Base-by-base conservation (phyloP, 345 rosid species). In the Brassica carinata region DNA sequence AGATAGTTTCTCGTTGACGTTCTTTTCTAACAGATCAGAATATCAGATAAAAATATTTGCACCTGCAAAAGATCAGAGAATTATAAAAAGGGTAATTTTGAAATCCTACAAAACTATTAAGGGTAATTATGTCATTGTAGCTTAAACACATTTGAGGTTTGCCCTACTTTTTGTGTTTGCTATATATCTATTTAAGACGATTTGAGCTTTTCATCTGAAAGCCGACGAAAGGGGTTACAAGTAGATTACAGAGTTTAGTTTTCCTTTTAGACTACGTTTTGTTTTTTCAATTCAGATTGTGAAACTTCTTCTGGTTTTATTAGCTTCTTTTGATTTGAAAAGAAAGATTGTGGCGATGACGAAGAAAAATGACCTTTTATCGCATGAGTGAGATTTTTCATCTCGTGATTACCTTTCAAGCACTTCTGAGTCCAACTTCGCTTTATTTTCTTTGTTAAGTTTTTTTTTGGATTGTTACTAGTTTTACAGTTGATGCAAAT, bases 1-100 rank as follows among this genome's bases (percentile, higher is more conserved):
- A 7, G 75, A 55, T 62, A 76, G 81, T 88, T 92, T 94, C 76
- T 85, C 80, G 63, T 78, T 80, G 43, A 91, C 85, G 90, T 86
- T 30, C 34, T 75, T 59, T 90, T 92, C 26, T 90, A 23, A 23
- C 26, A 23, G 26, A 23, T 23, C 26, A 23, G 26, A 23, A 23
- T 1, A 23, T 23, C 26, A 23, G 26, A 23, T 23, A 23, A 23
- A 23, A 23, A 23, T 2, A 23, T 23, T 23, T 2, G 26, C 26
- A 23, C 79, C 55, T 86, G 88, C 26, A 23, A 23, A 23, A 23
- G 26, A 23, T 23, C 26, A 23, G 26, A 23, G 26, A 23, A 23
- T 23, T 23, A 23, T 23, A 23, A 23, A 23, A 23, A 23, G 77
- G 59, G 68, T 67, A 66, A 0, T 67, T 67, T 73, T 15, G 64